A percentile compares a stretch with the other conserved stretches of the same genome.
Evolutionary conservation across 2,329 filamentous ascomycete species (phyloP).

Genomic region (Cephalotrichum gorgonifer): DNA sequence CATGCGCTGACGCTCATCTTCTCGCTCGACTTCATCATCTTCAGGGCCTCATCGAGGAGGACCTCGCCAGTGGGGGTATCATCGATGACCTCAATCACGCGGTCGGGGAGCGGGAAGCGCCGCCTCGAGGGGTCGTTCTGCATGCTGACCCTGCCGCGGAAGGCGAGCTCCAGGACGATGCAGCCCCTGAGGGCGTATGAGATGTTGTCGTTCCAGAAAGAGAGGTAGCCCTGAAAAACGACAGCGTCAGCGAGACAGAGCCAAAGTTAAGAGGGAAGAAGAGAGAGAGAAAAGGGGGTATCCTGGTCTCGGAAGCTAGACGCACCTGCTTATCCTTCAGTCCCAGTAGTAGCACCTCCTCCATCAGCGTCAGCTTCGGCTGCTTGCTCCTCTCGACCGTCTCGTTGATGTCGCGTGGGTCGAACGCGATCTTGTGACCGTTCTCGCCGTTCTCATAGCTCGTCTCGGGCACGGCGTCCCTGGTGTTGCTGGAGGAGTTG

Average conservation of each 20-base stretch:
- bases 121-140: conserved; percentile 89
- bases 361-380: conserved; percentile 97
- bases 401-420: conserved; percentile 94
- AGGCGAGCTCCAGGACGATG: conserved; percentile 95
- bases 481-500: conserved; percentile 42
- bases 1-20: conserved; percentile 99
- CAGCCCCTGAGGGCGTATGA: conserved; percentile 95
- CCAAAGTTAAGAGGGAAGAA: not conserved
- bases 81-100: conserved; percentile 93
- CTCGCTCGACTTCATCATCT: conserved; percentile 99
- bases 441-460: conserved; percentile 89
- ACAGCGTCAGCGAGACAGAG: not conserved
- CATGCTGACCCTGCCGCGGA: conserved; percentile 95
- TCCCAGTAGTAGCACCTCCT: conserved; percentile 89
- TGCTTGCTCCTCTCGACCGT: conserved; percentile 94
- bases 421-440: conserved; percentile 97
- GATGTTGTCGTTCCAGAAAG: conserved; percentile 99
- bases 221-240: conserved; percentile 71
- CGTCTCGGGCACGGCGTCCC: conserved; percentile 56
- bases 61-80: conserved; percentile 95
- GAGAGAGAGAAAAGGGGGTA: not conserved
- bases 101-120: conserved; percentile 85
- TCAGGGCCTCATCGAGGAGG: conserved; percentile 90
- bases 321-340: conserved; percentile 97
- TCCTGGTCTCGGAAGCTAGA: too few relatives aligned